Evolutionary conservation across 2,329 filamentous ascomycete genomes (phyloP).

Genomic region (Colletotrichum sp.): DNA sequence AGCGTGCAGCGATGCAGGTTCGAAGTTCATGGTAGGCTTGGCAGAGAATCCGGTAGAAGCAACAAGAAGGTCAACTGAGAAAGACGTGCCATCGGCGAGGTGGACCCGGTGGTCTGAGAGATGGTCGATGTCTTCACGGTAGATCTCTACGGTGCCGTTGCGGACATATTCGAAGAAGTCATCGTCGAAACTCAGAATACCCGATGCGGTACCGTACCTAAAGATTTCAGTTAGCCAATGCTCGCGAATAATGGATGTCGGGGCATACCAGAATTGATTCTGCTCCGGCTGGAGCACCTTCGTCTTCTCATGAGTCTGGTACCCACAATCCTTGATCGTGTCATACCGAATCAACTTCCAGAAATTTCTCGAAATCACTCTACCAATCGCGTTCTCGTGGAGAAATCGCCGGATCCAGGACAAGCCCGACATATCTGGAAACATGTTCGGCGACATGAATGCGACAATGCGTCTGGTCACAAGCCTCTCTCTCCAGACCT

Average conservation of each 20-base stretch:
- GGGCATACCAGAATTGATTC: conserved; percentile 44
- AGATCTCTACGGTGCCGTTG: conserved; percentile 56
- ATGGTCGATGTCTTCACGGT: conserved; percentile 57
- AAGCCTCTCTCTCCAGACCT: conserved; percentile 55
- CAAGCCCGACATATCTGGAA: conserved; percentile 27
- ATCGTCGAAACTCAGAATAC: conserved; percentile 65
- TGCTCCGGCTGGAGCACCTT: conserved; percentile 42
- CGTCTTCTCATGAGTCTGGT: conserved; percentile 46
- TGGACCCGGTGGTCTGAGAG: conserved; percentile 50
- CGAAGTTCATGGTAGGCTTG: conserved; percentile 26
- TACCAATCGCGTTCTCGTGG: conserved; percentile 23
- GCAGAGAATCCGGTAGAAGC: conserved; percentile 27
- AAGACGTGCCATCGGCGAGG: conserved; percentile 47
- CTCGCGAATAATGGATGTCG: fast-evolving
- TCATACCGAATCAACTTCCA: conserved; percentile 50
- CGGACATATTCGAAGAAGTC: conserved; percentile 63
- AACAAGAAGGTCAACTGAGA: conserved; percentile 54
- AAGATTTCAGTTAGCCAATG: fast-evolving
- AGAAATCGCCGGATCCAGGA: conserved; percentile 25
- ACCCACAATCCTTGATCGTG: conserved; percentile 26
- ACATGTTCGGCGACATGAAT: conserved; percentile 40
- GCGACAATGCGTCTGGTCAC: conserved; percentile 49
- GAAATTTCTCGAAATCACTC: conserved; percentile 48
- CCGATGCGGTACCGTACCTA: conserved; percentile 61
- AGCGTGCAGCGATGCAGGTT: conserved; percentile 18